Base-by-base conservation (phyloP, 1,139 yeast genomes). In the Pichia sp. region DNA sequence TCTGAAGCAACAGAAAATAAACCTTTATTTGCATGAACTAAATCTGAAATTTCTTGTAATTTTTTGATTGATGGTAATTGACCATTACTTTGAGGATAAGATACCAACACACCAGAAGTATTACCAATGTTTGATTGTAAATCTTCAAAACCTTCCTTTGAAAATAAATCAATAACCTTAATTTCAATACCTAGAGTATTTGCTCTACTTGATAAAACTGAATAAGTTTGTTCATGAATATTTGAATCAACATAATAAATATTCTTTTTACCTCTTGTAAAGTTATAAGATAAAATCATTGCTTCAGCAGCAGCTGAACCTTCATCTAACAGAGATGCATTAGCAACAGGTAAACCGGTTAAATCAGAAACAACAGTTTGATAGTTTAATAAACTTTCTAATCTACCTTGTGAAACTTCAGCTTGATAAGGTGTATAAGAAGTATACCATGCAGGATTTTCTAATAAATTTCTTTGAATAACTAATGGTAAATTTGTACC, bases 251-350 rank as follows among this genome's bases (percentile, higher is more conserved):
- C 86, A 41, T 85, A 84, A 62, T 78, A 90, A 44, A 74, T 74
- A 28, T 67, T 59, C 62, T 80, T 83, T 71, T 89, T 90, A 53
- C 83, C 86, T 61, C 79, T 81, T 43, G 75, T 66, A 49, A 76
- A 73, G 61, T 84, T 83, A 70, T 73, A 88, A 1, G 95, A 77
- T 74, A 92, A 73, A 45, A 90, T 75, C 94, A 92, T 86, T 39
- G 97, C 97, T 69, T 92, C 98, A 43, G 95, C 96, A 26, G 97
- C 98, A 31, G 98, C 97, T 11, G 97, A 86, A 48, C 95, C 97
- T 71, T 92, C 98, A 67, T 92, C 98, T 58, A 92, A 75, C 51
- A 92, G 73, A 3, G 97, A 90, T 2, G 97, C 95, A 65, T 92
- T 92, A 50, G 97, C 92, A 65, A 92, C 81, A 34, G 88, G 85